Base-by-base conservation (phyloP, 2,329 filamentous ascomycete species). In the Monilinia fructicola region DNA sequence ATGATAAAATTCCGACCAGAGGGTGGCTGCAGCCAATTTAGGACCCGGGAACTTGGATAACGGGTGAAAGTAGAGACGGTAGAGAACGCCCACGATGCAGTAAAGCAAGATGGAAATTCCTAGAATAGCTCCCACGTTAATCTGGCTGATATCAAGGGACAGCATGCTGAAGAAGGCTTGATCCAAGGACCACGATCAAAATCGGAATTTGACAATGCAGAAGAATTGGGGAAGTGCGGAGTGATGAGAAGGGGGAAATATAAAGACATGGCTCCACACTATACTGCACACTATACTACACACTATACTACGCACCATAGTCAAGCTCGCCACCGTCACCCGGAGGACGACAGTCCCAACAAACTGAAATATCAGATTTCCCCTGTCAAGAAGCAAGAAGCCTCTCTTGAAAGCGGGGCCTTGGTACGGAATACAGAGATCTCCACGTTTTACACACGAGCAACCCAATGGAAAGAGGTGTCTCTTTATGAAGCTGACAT, bases 21-120 rank as follows among this genome's bases (percentile, higher is more conserved):
- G 60, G 48, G 60, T 55, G 18, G 52, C 60, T 40, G 60, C 60
- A 63, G 60, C 48, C 46, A 63, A 55, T 44, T 42, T 54, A 46
- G 66, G 66, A 14, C 66, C 66, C 46, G 66, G 62, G 31, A 67
- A 65, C 42, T 12, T 44, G 35, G 53, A 54, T 42, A 67, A 31
- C 7, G 31, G 66, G 55, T 65, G 62, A n/a, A 67, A 67, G 59
- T 58, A 67, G 26, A 67, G 46, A 31, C 66, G 54, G 53, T 60
- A 67, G 28, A 67, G 9, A 38, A 46, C 46, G 16, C n/a, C 56
- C 48, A 44, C 50, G 21, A 55, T 63, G 48, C 38, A 52, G 60
- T 62, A 66, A 23, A 54, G 21, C 63, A 62, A 26, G 11, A 55
- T 55, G 10, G 60, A 63, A n/a, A 35, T 35, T 55, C 35, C 60